Conservation (phyloP, 495 filamentous ascomycete genomes). For the Pyrenopolyporus hunteri region DNA sequence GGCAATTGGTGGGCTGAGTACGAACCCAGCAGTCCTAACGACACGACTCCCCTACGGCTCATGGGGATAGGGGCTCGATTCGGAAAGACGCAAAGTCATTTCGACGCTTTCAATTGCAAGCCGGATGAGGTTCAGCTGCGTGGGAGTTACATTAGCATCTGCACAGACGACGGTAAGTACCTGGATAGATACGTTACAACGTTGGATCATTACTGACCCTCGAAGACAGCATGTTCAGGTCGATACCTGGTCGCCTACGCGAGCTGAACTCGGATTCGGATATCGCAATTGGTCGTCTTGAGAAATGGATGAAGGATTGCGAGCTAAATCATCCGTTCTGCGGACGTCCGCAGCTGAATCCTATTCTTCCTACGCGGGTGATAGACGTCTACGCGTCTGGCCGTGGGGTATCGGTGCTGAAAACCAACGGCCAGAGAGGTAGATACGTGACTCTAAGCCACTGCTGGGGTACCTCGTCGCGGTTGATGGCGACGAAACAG, state of each 20-base stretch:
- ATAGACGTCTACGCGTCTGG: slow-evolving; percentile 17
- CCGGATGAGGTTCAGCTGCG: slow-evolving; percentile 8
- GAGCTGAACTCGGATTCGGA: slow-evolving; percentile 17
- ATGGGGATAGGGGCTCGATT: slow-evolving; percentile 17
- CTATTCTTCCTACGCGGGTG: slow-evolving; percentile 7
- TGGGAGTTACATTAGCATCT: slow-evolving; percentile 11
- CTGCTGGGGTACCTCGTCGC: slow-evolving; percentile 24
- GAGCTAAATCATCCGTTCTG: slow-evolving; percentile 12
- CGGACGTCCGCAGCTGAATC: slow-evolving; percentile 6
- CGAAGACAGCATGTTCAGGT: slow-evolving; percentile 5
- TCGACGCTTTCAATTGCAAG: slow-evolving; percentile 6
- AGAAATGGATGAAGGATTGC: slow-evolving; percentile 21
- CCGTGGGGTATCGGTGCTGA: slow-evolving; percentile 4
- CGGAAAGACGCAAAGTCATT: slow-evolving; percentile 16
- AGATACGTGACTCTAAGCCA: slow-evolving; percentile 24
- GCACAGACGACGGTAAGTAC: slow-evolving; percentile 9
- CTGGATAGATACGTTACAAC: neutral
- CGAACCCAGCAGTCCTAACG: neutral
- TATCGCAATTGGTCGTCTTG: slow-evolving; percentile 10
- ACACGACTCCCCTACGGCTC: slow-evolving; percentile 12
- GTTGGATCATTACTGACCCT: neutral
- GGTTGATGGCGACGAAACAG: slow-evolving; percentile 19
- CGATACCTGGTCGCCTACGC: slow-evolving; percentile 17
- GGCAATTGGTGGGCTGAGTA: slow-evolving; percentile 18
- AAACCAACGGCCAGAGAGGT: slow-evolving; percentile 7